These are phyloP conservation scores for Emmonsiellopsis sp. DNA, from an alignment of 2,329 filamentous ascomycete genomes.

Conservation along the genomic window DNA sequence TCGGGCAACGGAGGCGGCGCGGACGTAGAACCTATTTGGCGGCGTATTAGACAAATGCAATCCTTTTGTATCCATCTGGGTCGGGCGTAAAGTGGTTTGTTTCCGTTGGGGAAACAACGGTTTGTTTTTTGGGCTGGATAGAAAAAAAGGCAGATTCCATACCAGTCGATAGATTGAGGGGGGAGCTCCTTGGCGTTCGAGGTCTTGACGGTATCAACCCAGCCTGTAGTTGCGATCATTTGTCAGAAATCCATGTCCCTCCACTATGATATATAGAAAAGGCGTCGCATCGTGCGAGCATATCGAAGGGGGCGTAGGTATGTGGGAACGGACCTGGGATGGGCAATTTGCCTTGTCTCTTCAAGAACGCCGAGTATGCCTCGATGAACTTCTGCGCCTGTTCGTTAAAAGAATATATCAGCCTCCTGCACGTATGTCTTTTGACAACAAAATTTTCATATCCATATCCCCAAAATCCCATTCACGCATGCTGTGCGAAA, in stretches of 20 bases:
- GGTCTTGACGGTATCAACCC: slow-evolving; percentile 99
- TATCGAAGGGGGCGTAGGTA: slow-evolving; percentile 5
- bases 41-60: background rate
- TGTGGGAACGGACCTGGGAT: slow-evolving; percentile 52
- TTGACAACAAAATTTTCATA: background rate
- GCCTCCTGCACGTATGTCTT: background rate
- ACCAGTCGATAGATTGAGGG: slow-evolving; percentile 98
- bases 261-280: slow-evolving; percentile 10
- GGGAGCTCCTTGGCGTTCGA: slow-evolving; percentile 93
- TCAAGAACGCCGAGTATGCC: slow-evolving; percentile 60
- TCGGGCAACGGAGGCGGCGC: slow-evolving; percentile 88
- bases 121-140: background rate
- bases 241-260: background rate
- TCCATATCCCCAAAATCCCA: background rate
- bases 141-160: slow-evolving; percentile 33
- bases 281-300: slow-evolving; percentile 4
- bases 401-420: slow-evolving; percentile 15
- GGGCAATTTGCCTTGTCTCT: slow-evolving; percentile 62
- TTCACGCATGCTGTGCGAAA: background rate
- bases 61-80: background rate
- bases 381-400: slow-evolving; percentile 61
- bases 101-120: background rate
- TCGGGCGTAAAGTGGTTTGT: background rate
- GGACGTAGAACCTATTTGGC: slow-evolving; percentile 56
- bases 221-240: slow-evolving; percentile 50